phyloP scores from a whole-genome alignment of 331 rosid genomes.

The Pyrus hybrid region DNA sequence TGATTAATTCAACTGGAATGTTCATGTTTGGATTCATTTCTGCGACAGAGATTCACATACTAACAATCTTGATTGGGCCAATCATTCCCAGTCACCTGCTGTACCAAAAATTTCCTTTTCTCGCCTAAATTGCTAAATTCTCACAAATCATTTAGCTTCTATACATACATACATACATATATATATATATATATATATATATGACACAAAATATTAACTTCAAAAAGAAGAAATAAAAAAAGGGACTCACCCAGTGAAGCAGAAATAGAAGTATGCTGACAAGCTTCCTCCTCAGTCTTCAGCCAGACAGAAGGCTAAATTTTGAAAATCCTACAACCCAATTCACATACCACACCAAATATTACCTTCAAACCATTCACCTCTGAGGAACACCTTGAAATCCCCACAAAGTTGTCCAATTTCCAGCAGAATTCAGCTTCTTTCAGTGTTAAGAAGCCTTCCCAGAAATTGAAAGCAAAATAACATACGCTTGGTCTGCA shows the following conservation, averaged over 20 bases:
- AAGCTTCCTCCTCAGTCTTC: slow-evolving; percentile 4
- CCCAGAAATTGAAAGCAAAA: neutral
- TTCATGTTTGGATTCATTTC: neutral
- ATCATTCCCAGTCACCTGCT: too few species aligned
- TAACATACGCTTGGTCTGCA: neutral
- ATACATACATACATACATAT: too few species aligned
- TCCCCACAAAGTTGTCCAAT: slow-evolving; percentile 1
- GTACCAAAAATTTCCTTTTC: too few species aligned
- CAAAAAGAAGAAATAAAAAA: neutral
- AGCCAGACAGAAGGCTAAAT: neutral
- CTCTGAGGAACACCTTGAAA: neutral
- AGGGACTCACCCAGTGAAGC: slow-evolving; percentile 12
- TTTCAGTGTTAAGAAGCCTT: neutral
- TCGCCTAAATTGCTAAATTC: neutral
- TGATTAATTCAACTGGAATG: neutral
- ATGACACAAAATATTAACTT: neutral
- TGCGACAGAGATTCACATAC: neutral
- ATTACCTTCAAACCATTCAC: neutral
- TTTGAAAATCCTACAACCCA: slow-evolving; percentile 9
- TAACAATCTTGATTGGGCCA: neutral
- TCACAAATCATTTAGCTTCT: neutral
- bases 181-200: too few species aligned
- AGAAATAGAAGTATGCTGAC: neutral
- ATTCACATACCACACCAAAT: neutral
- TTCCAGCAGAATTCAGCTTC: slow-evolving; percentile 8